Evolutionary conservation across 495 filamentous ascomycete species (phyloP).

Genomic region (Pyrenula massariospora): DNA sequence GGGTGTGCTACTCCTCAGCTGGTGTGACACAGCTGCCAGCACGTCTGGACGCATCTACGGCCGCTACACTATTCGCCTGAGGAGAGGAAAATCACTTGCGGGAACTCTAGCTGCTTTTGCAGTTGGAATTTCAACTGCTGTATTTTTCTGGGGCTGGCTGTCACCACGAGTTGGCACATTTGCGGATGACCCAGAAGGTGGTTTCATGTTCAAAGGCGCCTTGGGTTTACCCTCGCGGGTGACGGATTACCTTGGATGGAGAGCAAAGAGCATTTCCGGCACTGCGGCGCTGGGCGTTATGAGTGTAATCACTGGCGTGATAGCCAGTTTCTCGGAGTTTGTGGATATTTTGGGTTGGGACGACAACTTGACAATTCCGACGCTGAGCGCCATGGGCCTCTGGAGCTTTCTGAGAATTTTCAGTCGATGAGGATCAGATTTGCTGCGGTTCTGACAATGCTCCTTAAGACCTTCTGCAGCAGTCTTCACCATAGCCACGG

Average conservation of each 20-base stretch:
- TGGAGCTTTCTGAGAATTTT: constrained; percentile 92
- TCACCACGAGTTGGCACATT: constrained; percentile 58
- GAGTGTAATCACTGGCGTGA: constrained; percentile 76
- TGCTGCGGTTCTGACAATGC: too few species aligned
- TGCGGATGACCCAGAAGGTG: constrained; percentile 48
- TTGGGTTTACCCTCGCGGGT: constrained; percentile 45
- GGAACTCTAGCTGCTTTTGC: constrained; percentile 74
- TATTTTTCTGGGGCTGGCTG: constrained; percentile 76
- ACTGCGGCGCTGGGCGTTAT: constrained; percentile 68
- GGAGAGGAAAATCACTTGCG: constrained; percentile 81
- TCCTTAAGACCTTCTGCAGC: too few species aligned
- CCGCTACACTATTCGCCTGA: constrained; percentile 72
- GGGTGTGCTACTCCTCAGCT: constrained; percentile 77
- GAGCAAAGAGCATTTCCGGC: constrained; percentile 36
- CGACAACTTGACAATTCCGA: constrained; percentile 93
- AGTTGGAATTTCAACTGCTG: constrained; percentile 70
- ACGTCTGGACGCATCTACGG: constrained; percentile 86
- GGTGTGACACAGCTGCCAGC: constrained; percentile 95
- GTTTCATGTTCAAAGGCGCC: constrained; percentile 73
- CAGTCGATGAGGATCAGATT: constrained; percentile 44
- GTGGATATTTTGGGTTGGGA: constrained; percentile 87
- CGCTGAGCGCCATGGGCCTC: constrained; percentile 79
- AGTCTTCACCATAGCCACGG: too few species aligned
- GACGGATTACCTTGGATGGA: constrained; percentile 32
- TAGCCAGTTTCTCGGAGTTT: constrained; percentile 81